A percentile compares a stretch with the other conserved stretches of the same genome.
phyloP scores from a whole-genome alignment of 2,329 filamentous ascomycete species.

The Ophiostoma populinum region DNA sequence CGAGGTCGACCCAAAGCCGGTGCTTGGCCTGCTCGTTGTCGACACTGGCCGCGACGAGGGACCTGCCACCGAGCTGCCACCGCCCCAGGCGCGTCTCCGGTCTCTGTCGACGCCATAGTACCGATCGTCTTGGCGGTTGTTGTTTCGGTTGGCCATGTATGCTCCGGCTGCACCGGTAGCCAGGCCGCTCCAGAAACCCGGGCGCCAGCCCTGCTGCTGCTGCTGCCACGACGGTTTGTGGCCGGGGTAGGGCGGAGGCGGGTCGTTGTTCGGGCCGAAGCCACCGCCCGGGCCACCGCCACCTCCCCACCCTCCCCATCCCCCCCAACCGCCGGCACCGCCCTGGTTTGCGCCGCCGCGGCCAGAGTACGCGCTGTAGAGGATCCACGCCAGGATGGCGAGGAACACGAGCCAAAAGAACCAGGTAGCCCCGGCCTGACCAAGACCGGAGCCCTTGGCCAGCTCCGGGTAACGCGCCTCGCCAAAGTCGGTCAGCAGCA shows the following conservation, averaged over 20 bases:
- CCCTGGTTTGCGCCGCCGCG: conserved; percentile 2
- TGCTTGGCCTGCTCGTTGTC: conserved; percentile 43
- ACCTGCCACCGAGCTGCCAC: conserved; percentile 16
- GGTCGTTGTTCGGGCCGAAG: conserved; percentile 22
- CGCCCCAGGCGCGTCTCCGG: conserved; percentile 8
- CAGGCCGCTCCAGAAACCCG: conserved; percentile 60
- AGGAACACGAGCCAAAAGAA: conserved; percentile 48
- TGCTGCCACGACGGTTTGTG: conserved; percentile 19
- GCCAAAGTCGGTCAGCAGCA: conserved; percentile 62
- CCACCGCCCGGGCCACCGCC: conserved; percentile 21
- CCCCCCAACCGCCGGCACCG: conserved; percentile 21
- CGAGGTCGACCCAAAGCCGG: conserved; percentile 44
- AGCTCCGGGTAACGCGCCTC: conserved; percentile 50
- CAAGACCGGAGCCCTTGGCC: conserved; percentile 16
- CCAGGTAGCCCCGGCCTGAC: background rate
- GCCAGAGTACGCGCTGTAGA: conserved; percentile 33
- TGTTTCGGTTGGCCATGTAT: conserved; percentile 38
- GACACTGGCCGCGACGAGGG: conserved; percentile 22
- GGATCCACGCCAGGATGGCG: conserved; percentile 40
- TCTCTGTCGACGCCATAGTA: conserved; percentile 10
- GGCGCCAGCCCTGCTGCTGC: conserved; percentile 36
- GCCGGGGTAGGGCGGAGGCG: conserved; percentile 36
- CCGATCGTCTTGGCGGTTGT: conserved; percentile 15
- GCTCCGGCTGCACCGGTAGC: conserved; percentile 51
- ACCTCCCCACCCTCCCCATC: conserved; percentile 24